Percentiles rank a stretch among this genome's conserved stretches.
These are phyloP conservation scores for Boletus rubropictus DNA, from an alignment of 768 basidiomycete species.

Conservation along the genomic window DNA sequence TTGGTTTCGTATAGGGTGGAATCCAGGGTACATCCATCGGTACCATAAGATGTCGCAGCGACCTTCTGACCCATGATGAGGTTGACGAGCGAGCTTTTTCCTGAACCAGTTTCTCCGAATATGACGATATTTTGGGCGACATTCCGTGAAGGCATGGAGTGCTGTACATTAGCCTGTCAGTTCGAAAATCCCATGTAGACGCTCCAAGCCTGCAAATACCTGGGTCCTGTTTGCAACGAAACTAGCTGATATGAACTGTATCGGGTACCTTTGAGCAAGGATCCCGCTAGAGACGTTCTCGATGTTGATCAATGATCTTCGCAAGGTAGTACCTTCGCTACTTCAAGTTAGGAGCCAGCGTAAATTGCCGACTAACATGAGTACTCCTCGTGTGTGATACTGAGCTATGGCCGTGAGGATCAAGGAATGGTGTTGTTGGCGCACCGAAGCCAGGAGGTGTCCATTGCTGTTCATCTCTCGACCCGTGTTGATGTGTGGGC, in stretches of 20 bases:
- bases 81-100: constrained; percentile 43
- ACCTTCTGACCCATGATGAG: constrained; percentile 30
- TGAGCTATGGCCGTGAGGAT: background rate
- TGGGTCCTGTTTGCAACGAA: background rate
- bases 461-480: background rate
- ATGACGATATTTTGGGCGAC: constrained; percentile 26
- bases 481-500: background rate
- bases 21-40: constrained; percentile 34
- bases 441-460: background rate
- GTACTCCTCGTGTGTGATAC: constrained; percentile 12
- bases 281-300: background rate
- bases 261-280: background rate
- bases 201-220: constrained; percentile 3
- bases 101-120: constrained; percentile 31
- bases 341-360: background rate
- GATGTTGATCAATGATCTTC: constrained; percentile 1
- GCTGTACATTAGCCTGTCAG: constrained; percentile 7
- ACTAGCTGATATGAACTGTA: background rate
- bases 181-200: background rate
- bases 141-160: constrained; percentile 12
- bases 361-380: constrained; percentile 13
- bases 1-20: constrained; percentile 20
- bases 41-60: constrained; percentile 30
- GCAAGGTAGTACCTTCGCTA: background rate
- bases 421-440: background rate